Evolutionary conservation across 352 stramenopile genomes (phyloP).

Genomic region (Globisporangium megalacanthum): DNA sequence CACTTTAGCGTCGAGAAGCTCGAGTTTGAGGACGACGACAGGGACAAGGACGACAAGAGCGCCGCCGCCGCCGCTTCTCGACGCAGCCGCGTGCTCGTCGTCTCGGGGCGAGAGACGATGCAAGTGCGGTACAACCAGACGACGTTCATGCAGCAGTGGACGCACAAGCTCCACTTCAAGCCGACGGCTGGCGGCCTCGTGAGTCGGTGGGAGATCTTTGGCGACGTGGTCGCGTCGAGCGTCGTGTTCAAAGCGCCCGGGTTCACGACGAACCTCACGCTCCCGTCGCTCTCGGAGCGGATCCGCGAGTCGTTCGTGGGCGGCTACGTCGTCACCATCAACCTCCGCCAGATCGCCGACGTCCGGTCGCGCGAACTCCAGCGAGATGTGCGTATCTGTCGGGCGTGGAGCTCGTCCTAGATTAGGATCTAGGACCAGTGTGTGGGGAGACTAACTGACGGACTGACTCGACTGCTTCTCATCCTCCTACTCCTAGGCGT

Average conservation of each 20-base stretch:
- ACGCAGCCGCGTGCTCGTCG: slow-evolving; percentile 51
- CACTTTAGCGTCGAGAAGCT: slow-evolving; percentile 76
- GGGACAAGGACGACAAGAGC: background rate
- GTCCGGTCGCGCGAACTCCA: slow-evolving; percentile 54
- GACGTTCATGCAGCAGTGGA: slow-evolving; percentile 86
- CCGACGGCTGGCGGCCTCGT: slow-evolving; percentile 33
- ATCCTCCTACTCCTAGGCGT: slow-evolving; percentile 25
- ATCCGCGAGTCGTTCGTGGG: slow-evolving; percentile 83
- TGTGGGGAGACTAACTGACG: background rate
- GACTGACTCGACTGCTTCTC: background rate
- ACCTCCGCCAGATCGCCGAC: slow-evolving; percentile 59
- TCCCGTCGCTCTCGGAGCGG: slow-evolving; percentile 72
- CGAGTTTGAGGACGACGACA: slow-evolving; percentile 45
- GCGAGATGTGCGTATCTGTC: slow-evolving; percentile 30
- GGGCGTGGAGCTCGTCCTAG: background rate
- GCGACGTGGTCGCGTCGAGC: slow-evolving; percentile 79
- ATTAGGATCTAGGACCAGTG: background rate
- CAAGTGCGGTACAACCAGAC: slow-evolving; percentile 77
- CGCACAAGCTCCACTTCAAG: slow-evolving; percentile 84
- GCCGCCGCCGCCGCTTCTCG: slow-evolving; percentile 7
- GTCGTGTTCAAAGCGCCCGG: slow-evolving; percentile 79
- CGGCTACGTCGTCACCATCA: slow-evolving; percentile 71
- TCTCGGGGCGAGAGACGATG: slow-evolving; percentile 78
- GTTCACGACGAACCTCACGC: slow-evolving; percentile 72
- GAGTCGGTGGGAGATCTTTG: slow-evolving; percentile 83